Evolutionary conservation across 768 basidiomycete genomes (phyloP), one percentile per base, ranked within the genome.

Genomic region (Chalciporus sphaerocephalus): DNA sequence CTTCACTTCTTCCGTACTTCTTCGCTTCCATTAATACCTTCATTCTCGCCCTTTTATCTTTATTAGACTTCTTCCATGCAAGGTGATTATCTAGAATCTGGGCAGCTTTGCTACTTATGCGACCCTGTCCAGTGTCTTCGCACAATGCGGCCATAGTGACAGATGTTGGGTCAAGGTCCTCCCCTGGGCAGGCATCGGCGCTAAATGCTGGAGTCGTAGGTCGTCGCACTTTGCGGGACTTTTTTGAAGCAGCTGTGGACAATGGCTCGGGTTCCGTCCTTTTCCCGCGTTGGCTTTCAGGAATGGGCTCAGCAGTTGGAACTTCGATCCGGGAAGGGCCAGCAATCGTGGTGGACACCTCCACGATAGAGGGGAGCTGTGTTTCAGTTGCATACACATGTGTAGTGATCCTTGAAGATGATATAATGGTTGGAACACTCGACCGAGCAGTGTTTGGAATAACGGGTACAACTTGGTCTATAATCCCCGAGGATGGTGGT

Each of bases 141-240:
- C 90, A 92, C 5, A 91, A 71, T 0, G 79, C 64, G 13, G 87
- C 85, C 88, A 91, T 91, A 5, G 87, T 90, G n/a, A 87, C 69
- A 7, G 78, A 69, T 0, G 87, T 90, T n/a, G 88, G 88, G 53
- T 91, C 88, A 38, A 91, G 67, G 25, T 85, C 82, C 57, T 87
- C 86, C 17, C 87, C 87, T 5, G 85, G 82, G 58, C 79, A 77
- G 0, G 78, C 80, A 42, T 74, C 69, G 20, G 74, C 69, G 58
- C 83, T 79, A 49, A 78, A 83, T 1, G 69, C 73, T 13, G 81
- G 79, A 6, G 76, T 67, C 7, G 79, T 75, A 2, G 76, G 74
- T 28, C 69, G 72, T 16, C 77, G 69, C 6, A 41, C 18, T 34
- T 62, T 65, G 20, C 61, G 61, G 18, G 62, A 58, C 55, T 71